Conservation (phyloP, 106 monocot species). For the Narthecium ossifragum region DNA sequence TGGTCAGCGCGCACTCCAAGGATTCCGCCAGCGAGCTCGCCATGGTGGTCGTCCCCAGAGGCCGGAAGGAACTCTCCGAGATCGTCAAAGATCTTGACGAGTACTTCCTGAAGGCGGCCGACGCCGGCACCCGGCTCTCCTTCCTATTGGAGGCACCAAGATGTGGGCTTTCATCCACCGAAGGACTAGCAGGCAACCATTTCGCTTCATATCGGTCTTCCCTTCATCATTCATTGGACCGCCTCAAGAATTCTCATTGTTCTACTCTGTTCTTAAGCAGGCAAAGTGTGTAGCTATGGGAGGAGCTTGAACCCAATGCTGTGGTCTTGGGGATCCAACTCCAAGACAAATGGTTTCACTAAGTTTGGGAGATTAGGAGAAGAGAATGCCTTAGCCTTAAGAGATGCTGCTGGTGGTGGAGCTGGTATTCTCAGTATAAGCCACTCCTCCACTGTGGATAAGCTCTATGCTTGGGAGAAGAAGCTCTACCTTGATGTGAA, state of each 20-base stretch:
- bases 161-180: conserved; percentile 23
- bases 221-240: neutral
- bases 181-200: conserved; percentile 28
- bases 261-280: conserved; percentile 21
- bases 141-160: conserved; percentile 47
- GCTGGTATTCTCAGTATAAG: conserved; percentile 14
- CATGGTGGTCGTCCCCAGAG: conserved; percentile 52
- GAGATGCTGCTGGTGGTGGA: conserved; percentile 19
- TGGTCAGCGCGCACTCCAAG: conserved; percentile 29
- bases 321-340: conserved; percentile 40
- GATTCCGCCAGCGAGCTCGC: conserved; percentile 49
- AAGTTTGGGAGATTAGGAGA: conserved; percentile 26
- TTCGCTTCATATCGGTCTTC: neutral
- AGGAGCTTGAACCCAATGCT: conserved; percentile 54
- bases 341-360: conserved; percentile 19
- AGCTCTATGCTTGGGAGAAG: conserved; percentile 97
- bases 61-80: conserved; percentile 60
- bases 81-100: conserved; percentile 85
- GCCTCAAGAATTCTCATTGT: too few relatives aligned
- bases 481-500: conserved; percentile 86
- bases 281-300: conserved; percentile 58
- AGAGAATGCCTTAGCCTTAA: conserved; percentile 5
- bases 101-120: conserved; percentile 82
- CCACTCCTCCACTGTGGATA: conserved; percentile 85
- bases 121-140: conserved; percentile 55